These are phyloP conservation scores for Penicillium egyptiacum DNA, from an alignment of 495 filamentous ascomycete species.

Conservation along the genomic window DNA sequence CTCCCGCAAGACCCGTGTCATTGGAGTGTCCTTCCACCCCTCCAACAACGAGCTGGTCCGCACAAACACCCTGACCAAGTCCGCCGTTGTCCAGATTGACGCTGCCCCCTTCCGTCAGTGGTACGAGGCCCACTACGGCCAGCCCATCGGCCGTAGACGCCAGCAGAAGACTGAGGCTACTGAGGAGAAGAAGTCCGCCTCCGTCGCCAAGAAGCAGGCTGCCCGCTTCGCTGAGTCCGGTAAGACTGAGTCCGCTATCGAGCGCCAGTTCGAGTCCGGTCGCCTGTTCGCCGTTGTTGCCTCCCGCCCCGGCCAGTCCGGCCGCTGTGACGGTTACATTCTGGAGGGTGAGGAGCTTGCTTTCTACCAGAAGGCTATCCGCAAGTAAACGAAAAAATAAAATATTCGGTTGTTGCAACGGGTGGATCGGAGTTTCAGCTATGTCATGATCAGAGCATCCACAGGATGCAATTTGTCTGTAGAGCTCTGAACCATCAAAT, in stretches of 20 bases:
- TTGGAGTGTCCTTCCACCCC: conserved; percentile 95
- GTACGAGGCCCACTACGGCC: conserved; percentile 99
- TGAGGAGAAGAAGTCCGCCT: conserved; percentile 89
- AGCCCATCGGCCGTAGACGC: conserved; percentile 80
- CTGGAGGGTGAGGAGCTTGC: conserved; percentile 98
- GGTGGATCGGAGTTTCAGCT: conserved; percentile 51
- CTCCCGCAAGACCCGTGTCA: conserved; percentile 97
- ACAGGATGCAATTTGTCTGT: conserved; percentile 44
- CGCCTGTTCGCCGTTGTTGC: conserved; percentile 91
- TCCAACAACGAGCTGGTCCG: conserved; percentile 99
- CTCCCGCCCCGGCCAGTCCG: conserved; percentile 92
- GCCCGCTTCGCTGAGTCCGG: conserved; percentile 73
- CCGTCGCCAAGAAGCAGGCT: conserved; percentile 93
- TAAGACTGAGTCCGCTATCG: conserved; percentile 90
- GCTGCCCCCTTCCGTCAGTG: conserved; percentile 98
- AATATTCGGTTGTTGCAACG: conserved; percentile 39
- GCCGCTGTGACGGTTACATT: conserved; percentile 94
- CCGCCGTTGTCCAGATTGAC: conserved; percentile 97
- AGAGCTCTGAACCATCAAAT: conserved; percentile 47
- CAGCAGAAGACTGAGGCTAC: conserved; percentile 71
- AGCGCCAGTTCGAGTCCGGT: conserved; percentile 98
- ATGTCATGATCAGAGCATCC: conserved; percentile 47
- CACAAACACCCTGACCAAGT: conserved; percentile 99
- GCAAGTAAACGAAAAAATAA: conserved; percentile 73
- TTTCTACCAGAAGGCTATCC: conserved; percentile 98